Percentiles rank a stretch among this genome's conserved stretches.
Conservation (phyloP, 805 yeast genomes). For the Starmerella bombi region DNA sequence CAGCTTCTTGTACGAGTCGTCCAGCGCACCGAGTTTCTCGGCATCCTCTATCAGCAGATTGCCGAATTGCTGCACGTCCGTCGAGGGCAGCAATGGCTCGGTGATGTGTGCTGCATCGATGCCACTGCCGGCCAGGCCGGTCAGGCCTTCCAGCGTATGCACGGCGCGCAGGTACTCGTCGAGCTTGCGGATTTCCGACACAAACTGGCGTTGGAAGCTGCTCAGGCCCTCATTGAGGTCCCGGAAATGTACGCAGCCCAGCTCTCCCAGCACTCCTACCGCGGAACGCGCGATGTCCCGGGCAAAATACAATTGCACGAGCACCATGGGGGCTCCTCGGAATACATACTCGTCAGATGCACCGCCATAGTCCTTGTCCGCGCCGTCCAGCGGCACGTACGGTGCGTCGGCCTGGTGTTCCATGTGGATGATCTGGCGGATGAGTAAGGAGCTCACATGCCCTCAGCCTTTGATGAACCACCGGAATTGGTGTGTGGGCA, state of each 20-base stretch:
- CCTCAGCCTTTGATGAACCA: no score
- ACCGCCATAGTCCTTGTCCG: not conserved
- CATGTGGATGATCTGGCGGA: not conserved
- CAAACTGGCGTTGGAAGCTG: constrained; percentile 79
- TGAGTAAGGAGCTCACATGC: not conserved
- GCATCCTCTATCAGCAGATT: constrained; percentile 54
- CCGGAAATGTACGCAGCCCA: constrained; percentile 73
- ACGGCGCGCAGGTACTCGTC: constrained; percentile 50
- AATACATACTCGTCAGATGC: constrained; percentile 17
- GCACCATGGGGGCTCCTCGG: constrained; percentile 93
- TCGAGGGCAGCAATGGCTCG: constrained; percentile 27
- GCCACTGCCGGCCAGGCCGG: not conserved
- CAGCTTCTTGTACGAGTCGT: constrained; percentile 52
- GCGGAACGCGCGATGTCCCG: constrained; percentile 78
- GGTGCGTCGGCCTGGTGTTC: not conserved
- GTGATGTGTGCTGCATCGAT: constrained; percentile 2
- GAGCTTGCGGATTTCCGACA: constrained; percentile 66
- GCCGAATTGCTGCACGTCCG: constrained; percentile 57
- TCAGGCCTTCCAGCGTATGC: constrained; percentile 11
- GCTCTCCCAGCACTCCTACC: constrained; percentile 66
- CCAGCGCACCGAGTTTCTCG: constrained; percentile 54
- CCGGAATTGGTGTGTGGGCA: no score
- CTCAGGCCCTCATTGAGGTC: constrained; percentile 70
- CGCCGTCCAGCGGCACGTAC: not conserved
- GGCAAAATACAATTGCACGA: constrained; percentile 81